Evolutionary conservation across 805 yeast genomes (phyloP), one percentile per base, ranked within the genome.

Genomic region (Phaffomyces antillensis): DNA sequence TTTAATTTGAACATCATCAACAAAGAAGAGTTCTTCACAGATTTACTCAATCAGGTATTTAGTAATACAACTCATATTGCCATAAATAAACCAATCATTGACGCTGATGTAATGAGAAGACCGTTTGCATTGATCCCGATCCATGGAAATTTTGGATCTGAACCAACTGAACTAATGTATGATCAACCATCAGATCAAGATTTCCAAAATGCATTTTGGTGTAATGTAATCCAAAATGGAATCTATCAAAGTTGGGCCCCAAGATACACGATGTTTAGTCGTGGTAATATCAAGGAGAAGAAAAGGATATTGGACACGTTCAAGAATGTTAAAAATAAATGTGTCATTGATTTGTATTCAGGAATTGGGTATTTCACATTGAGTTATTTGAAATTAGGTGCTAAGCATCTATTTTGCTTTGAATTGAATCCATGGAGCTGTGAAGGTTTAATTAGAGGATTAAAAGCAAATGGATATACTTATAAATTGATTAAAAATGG

Each of bases 301-400:
- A 72, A 77, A 13, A 62, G 96, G 18, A 71, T 87, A 0, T 57
- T 86, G 36, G 68, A 68, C 17, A 59, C 60, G 0, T 76, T 66
- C 43, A 37, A 44, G 1, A 56, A 66, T 26, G 60, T 80, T 1
- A 42, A 53, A 10, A 68, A 61, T 12, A 65, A 68, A 0, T 71
- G 67, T 20, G 77, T 83, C 0, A 68, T 84, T 4, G 96, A 87
- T 57, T 55, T 88, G 37, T 87, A 87, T 59, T 80, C 85, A 28
- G 96, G 96, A 0, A 88, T 87, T 40, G 96, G 96, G 4, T 87
- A 87, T 61, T 87, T 87, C 60, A 75, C 89, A 7, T 64, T 88
- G 24, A 71, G 86, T 39, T 87, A 88, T 55, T 65, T 84, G 38
- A 67, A 66, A 40, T 65, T 70, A 26, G 72, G 73, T 1, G 86